Evolutionary conservation across 805 yeast species (phyloP).

Genomic region (Kurtzmaniella fragi): DNA sequence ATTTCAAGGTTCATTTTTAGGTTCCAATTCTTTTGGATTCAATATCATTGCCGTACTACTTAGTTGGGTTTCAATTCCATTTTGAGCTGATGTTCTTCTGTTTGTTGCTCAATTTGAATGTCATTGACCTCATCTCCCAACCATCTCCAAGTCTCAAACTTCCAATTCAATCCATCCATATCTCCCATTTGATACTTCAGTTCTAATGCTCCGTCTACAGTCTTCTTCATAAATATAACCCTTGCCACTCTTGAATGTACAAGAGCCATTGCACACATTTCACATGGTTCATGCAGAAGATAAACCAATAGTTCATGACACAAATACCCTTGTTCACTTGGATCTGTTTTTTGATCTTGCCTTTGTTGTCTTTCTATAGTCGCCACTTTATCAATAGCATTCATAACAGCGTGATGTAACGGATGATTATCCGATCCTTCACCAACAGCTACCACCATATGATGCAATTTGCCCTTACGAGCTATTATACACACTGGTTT

Average conservation of each 20-base stretch:
- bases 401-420: slow-evolving; percentile 71
- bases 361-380: slow-evolving; percentile 42
- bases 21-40: too few relatives aligned
- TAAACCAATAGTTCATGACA: slow-evolving; percentile 76
- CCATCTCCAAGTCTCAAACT: slow-evolving; percentile 80
- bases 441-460: slow-evolving; percentile 28
- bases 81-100: not conserved
- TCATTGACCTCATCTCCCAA: slow-evolving; percentile 29
- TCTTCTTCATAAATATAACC: slow-evolving; percentile 50
- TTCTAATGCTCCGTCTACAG: slow-evolving; percentile 51
- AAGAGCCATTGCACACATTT: slow-evolving; percentile 95
- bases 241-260: slow-evolving; percentile 82
- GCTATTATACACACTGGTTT: slow-evolving; percentile 60
- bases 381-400: slow-evolving; percentile 64
- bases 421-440: slow-evolving; percentile 43
- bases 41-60: too few relatives aligned
- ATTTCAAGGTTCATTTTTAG: too few relatives aligned
- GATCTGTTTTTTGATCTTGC: slow-evolving; percentile 3
- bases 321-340: slow-evolving; percentile 43
- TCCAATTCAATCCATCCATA: slow-evolving; percentile 76
- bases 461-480: slow-evolving; percentile 28
- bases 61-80: too few relatives aligned
- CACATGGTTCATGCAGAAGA: slow-evolving; percentile 93
- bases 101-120: not conserved
- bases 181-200: slow-evolving; percentile 71